Evolutionary conservation across 192 early-diverging fungal species (phyloP).

Genomic region (Bifiguratus adelaidae): DNA sequence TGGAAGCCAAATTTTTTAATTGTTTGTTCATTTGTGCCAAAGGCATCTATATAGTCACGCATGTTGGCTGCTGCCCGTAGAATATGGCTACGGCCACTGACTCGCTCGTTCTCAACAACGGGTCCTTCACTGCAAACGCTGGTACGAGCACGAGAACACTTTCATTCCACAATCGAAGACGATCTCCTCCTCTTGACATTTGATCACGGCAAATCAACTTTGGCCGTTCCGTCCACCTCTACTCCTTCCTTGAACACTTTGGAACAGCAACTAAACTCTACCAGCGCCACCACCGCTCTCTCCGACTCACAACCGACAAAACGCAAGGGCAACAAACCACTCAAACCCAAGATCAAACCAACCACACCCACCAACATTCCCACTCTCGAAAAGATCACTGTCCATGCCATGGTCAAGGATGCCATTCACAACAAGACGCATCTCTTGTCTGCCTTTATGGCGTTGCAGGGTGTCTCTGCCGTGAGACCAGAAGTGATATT

Average conservation of each 20-base stretch:
- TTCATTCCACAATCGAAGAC: conserved; percentile 28
- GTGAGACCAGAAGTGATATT: conserved; percentile 68
- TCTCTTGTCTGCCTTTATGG: conserved; percentile 84
- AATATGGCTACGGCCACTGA: too few species aligned
- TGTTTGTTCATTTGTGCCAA: too few species aligned
- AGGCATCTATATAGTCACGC: too few species aligned
- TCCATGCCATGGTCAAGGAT: conserved; percentile 82
- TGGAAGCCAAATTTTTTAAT: too few species aligned
- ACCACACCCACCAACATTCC: conserved; percentile 56
- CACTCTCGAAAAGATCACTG: conserved; percentile 54
- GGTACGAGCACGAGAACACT: conserved; percentile 45
- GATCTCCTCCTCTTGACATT: conserved; percentile 44
- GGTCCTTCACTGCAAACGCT: too few species aligned
- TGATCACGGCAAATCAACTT: conserved; percentile 26
- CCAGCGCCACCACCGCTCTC: conserved; percentile 15
- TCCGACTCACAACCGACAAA: conserved; percentile 33
- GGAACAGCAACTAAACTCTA: background rate
- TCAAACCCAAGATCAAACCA: conserved; percentile 43
- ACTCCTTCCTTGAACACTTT: conserved; percentile 7
- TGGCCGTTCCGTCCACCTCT: conserved; percentile 16
- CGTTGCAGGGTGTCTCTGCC: conserved; percentile 81
- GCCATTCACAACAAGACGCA: conserved; percentile 82
- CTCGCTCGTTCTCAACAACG: too few species aligned
- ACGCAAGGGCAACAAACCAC: conserved; percentile 32
- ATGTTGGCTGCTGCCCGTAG: too few species aligned